Evolutionary conservation across 805 yeast species (phyloP), one percentile per base, ranked within the genome.

Genomic region (Metschnikowia rubicola): DNA sequence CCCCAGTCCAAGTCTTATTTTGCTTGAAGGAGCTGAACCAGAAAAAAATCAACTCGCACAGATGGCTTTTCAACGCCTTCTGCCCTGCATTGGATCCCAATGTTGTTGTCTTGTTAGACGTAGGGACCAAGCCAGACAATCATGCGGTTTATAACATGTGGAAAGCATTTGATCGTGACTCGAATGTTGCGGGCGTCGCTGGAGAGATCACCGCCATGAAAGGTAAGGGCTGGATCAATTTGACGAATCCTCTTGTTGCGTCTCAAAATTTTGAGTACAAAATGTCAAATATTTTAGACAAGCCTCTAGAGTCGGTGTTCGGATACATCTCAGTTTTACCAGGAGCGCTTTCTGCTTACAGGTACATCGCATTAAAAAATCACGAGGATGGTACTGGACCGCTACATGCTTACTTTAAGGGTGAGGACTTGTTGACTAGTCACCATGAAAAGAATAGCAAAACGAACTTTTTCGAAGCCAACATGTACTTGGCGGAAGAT

Each of bases 111-210:
- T 68, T 94, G 50, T 76, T 94, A 41, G 99, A 94, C 73, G 99
- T 94, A n/a, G 99, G 99, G 52, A 94, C 99, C 0, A 82, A 85
- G 59, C 96, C 98, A n/a, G 90, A 89, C 54, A 78, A 80, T 39
- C 83, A 86, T 44, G 92, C 98, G 0, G 74, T 92, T 26, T 95
- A 94, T 61, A 94, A 92, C 57, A 73, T 94, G 50, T 94, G 99
- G 99, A 94, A 94, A 66, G 96, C 97, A 0, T 94, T 94, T 66
- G 99, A 94, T 65, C 78, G 83, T 56, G 97, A 94, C 63, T 90
- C 97, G 1, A 91, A 92, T 59, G 96, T 94, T 44, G 99, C 97
- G 0, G 99, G 99, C 53, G 99, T 96, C 1, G 97, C 98, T 11
- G 99, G 99, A 52, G 98, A 94, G 66, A 91, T 94, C 62, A 86